A percentile compares a stretch with the other conserved stretches of the same genome.
Conservation (phyloP, 768 basidiomycete species). For the Leccinum incarnatum region DNA sequence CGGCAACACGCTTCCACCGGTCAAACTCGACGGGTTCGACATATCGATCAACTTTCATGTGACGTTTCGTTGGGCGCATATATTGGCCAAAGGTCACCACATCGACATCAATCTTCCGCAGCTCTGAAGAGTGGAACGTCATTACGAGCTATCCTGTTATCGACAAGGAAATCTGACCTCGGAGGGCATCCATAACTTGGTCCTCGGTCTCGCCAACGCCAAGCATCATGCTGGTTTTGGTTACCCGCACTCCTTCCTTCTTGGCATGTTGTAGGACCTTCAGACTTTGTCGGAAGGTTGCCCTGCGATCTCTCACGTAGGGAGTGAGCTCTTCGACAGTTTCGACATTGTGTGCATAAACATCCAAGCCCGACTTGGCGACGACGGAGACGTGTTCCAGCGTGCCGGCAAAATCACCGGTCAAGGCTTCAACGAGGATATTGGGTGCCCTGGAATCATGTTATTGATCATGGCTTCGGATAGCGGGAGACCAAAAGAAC, state of each 20-base stretch:
- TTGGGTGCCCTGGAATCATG: slow-evolving; percentile 70
- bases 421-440: slow-evolving; percentile 94
- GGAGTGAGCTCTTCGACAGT: slow-evolving; percentile 94
- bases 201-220: slow-evolving; percentile 90
- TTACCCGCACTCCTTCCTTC: slow-evolving; percentile 77
- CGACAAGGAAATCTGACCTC: slow-evolving; percentile 50
- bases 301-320: slow-evolving; percentile 91
- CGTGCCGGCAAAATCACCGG: slow-evolving; percentile 88
- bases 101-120: slow-evolving; percentile 86
- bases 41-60: slow-evolving; percentile 99
- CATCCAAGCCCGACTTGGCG: slow-evolving; percentile 91
- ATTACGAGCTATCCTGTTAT: neutral
- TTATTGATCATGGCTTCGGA: neutral
- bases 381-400: slow-evolving; percentile 74
- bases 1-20: slow-evolving; percentile 85
- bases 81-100: slow-evolving; percentile 99
- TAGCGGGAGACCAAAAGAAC: slow-evolving; percentile 31
- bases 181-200: slow-evolving; percentile 70
- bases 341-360: slow-evolving; percentile 97
- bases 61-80: slow-evolving; percentile 97
- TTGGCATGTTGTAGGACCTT: slow-evolving; percentile 82
- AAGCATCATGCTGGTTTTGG: slow-evolving; percentile 98
- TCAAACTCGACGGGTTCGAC: slow-evolving; percentile 93
- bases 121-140: slow-evolving; percentile 49
- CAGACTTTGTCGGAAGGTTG: slow-evolving; percentile 84